Conservation (phyloP, 1,284 basidiomycete species). For the Xanthoconium separans region DNA sequence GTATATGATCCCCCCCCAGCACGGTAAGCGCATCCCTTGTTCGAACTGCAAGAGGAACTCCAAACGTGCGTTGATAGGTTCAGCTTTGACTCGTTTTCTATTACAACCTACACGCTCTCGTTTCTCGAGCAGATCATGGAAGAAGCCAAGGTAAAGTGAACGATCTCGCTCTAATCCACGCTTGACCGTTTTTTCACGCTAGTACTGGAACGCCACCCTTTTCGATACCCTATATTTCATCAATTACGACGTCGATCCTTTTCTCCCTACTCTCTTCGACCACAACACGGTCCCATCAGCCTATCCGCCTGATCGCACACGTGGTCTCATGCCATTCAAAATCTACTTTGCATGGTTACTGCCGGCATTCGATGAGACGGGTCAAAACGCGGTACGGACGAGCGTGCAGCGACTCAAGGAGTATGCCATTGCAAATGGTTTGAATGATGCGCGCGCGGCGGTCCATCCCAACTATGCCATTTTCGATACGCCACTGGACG, state of each 20-base stretch:
- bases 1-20: neutral
- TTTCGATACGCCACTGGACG: conserved; percentile 42
- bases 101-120: conserved; percentile 3
- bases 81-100: conserved; percentile 18
- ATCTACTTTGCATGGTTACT: conserved; percentile 47
- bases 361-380: conserved; percentile 35
- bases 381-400: conserved; percentile 39
- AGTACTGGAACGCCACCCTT: neutral
- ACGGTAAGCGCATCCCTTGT: conserved; percentile 5
- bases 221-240: neutral
- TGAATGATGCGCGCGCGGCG: conserved; percentile 35
- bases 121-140: conserved; percentile 12
- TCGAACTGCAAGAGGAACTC: neutral
- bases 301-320: conserved; percentile 46
- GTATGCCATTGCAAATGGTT: neutral
- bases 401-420: conserved; percentile 38
- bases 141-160: conserved; percentile 9
- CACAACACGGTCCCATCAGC: conserved; percentile 42
- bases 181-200: neutral
- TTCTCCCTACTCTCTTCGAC: conserved; percentile 44
- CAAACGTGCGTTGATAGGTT: neutral
- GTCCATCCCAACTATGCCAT: conserved; percentile 56
- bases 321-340: conserved; percentile 44
- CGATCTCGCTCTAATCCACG: neutral
- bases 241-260: conserved; percentile 40